Evolutionary conservation across 148 eudicot species (phyloP).

Genomic region (Fagopyrum tataricum): DNA sequence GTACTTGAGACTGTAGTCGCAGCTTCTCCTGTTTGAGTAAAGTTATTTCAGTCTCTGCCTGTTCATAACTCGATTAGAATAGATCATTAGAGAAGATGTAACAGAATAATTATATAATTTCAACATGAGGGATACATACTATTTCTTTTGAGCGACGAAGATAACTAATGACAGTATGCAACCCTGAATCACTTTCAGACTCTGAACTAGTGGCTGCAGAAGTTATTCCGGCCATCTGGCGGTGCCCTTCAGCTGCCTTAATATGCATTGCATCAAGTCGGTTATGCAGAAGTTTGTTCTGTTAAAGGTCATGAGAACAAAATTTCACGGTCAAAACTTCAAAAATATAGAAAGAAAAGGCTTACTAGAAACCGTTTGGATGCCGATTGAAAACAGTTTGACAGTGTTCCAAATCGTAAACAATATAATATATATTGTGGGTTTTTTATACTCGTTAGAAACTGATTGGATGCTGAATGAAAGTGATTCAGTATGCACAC

Average conservation of each 20-base stretch:
- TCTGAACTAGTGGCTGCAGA: constrained; percentile 31
- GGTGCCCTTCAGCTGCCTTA: constrained; percentile 64
- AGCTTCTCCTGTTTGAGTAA: constrained; percentile 86
- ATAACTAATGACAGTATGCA: constrained; percentile 78
- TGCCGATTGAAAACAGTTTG: background rate
- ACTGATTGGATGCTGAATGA: too few relatives aligned
- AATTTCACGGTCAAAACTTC: background rate
- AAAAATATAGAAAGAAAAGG: background rate
- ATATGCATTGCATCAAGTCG: constrained; percentile 82
- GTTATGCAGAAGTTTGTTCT: constrained; percentile 73
- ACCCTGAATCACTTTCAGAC: constrained; percentile 46
- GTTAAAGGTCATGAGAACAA: constrained; percentile 1
- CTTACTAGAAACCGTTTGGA: background rate
- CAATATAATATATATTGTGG: too few relatives aligned
- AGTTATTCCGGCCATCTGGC: constrained; percentile 36
- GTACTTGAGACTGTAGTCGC: constrained; percentile 71
- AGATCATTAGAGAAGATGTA: background rate
- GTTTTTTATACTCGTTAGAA: too few relatives aligned
- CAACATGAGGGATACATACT: constrained; percentile 24
- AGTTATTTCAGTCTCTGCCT: constrained; percentile 91
- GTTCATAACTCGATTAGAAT: constrained; percentile 3
- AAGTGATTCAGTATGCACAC: too few relatives aligned
- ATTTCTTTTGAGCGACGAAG: constrained; percentile 94
- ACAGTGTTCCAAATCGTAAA: background rate
- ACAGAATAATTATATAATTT: background rate